Base-by-base conservation (phyloP, 1,139 yeast genomes). In the Torulaspora pretoriensis region DNA sequence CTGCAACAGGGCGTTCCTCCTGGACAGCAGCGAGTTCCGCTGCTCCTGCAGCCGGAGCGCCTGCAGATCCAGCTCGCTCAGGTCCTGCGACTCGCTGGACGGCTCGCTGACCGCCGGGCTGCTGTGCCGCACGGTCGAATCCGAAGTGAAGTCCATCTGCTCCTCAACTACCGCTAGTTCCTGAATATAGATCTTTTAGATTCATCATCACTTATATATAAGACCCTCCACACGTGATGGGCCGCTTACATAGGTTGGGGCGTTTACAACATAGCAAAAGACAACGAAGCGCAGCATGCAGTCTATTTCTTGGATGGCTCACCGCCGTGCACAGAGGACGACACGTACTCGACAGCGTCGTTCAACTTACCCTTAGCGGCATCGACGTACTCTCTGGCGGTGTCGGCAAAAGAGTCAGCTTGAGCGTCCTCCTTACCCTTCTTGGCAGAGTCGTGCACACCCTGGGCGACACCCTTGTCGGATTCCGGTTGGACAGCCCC, bases 391-490 rank as follows among this genome's bases (percentile, higher is more conserved):
- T 77, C 80, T 39, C 69, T 63, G 47, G 84, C 87, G 46, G 82
- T 73, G 47, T 80, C 84, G 46, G 72, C 63, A 38, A 74, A 65
- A 19, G 77, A 55, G 51, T 70, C 72, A 33, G 68, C 63, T 16
- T 61, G 59, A 52, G 78, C 78, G 46, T 75, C 76, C 45, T 76
- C 80, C 53, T 70, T 72, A 42, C 83, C 83, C 46, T 68, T 60
- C 57, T 71, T 66, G 47, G 69, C 61, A 27, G 70, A 63, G 69
- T 88, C 96, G 55, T 81, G 75, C 31, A 79, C 71, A 52, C 79
- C 70, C 73, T 88, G 96, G 47, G 76, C 62, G 51, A 74, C 67
- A 25, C 90, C 80, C 76, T 87, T 88, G 61, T 81, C 72, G 52
- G 68, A 65, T 38, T 81, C 80, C 50, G 94, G 88, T 52, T 78